These are phyloP conservation scores for Dryas integrifolia DNA, from an alignment of 331 rosid genomes.

Conservation along the genomic window DNA sequence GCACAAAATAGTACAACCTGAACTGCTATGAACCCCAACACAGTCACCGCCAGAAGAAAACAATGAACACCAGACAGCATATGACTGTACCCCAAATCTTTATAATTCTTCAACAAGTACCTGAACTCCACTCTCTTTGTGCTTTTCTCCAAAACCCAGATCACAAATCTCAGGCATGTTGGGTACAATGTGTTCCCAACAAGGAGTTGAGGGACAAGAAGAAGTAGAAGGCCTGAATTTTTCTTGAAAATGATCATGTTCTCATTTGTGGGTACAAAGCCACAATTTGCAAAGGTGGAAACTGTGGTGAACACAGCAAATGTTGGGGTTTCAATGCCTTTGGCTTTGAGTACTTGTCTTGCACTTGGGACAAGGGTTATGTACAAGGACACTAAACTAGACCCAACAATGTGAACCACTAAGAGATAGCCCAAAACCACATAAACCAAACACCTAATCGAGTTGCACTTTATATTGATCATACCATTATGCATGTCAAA, in stretches of 20 bases:
- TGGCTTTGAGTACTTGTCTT: conserved; percentile 39
- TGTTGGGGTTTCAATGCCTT: conserved; percentile 43
- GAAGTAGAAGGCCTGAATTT: conserved; percentile 49
- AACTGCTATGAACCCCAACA: conserved; percentile 33
- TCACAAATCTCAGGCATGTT: conserved; percentile 37
- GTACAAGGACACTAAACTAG: conserved; percentile 35
- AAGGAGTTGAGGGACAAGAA: conserved; percentile 38
- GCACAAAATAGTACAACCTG: conserved; percentile 54
- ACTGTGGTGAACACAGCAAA: conserved; percentile 54
- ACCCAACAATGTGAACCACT: conserved; percentile 36
- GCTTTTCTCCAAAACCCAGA: conserved; percentile 40
- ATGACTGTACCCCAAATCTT: conserved; percentile 45
- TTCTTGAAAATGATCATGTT: conserved; percentile 69
- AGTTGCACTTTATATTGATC: conserved; percentile 16
- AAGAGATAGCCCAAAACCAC: conserved; percentile 47
- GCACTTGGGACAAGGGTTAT: conserved; percentile 37
- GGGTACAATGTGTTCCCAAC: conserved; percentile 67
- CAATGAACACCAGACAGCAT: conserved; percentile 44
- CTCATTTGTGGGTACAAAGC: conserved; percentile 68
- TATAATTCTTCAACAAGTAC: conserved; percentile 32
- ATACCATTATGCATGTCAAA: neutral
- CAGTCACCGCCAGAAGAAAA: conserved; percentile 38
- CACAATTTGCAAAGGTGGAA: conserved; percentile 64
- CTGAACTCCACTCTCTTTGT: conserved; percentile 40
- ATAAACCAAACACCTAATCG: conserved; percentile 30